Percentiles rank a stretch among this genome's conserved stretches.
Evolutionary conservation across 179 eudicot species (phyloP).

Genomic region (Carnegiea gigantea): DNA sequence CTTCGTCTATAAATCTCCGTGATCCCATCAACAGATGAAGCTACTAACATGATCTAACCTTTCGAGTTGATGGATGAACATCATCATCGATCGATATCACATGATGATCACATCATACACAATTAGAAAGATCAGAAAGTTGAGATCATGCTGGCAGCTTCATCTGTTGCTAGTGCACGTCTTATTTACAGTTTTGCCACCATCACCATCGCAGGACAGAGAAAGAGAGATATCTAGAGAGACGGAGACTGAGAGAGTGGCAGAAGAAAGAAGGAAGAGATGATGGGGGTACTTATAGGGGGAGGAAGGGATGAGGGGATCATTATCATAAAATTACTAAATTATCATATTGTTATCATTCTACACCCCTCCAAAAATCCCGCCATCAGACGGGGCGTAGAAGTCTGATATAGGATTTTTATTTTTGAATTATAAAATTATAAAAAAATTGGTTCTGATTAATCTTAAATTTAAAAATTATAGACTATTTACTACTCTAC

Average conservation of each 20-base stretch:
- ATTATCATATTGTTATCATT: too few species aligned
- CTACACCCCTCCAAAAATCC: too few species aligned
- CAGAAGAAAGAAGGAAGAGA: not conserved
- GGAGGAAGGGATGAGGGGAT: not conserved
- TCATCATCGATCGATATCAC: not conserved
- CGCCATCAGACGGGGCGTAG: too few species aligned
- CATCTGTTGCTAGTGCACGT: constrained; percentile 40
- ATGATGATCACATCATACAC: not conserved
- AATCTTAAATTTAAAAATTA: too few species aligned
- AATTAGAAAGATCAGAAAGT: constrained; percentile 10
- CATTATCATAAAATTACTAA: too few species aligned
- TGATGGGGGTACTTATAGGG: not conserved
- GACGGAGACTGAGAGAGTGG: not conserved
- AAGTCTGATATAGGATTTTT: too few species aligned
- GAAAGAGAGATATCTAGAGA: not conserved
- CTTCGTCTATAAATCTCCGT: constrained; percentile 9
- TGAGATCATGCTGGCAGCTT: constrained; percentile 63
- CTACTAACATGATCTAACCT: constrained; percentile 45
- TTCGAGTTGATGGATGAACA: not conserved
- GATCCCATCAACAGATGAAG: constrained; percentile 39
- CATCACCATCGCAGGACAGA: not conserved
- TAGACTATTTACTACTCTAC: too few species aligned
- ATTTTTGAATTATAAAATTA: too few species aligned
- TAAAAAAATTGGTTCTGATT: too few species aligned
- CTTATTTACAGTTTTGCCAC: not conserved